Percentiles rank a stretch among this genome's conserved stretches.
These are phyloP conservation scores for Cytospora chrysosperma DNA, from an alignment of 2,329 filamentous ascomycete genomes.

Conservation along the genomic window DNA sequence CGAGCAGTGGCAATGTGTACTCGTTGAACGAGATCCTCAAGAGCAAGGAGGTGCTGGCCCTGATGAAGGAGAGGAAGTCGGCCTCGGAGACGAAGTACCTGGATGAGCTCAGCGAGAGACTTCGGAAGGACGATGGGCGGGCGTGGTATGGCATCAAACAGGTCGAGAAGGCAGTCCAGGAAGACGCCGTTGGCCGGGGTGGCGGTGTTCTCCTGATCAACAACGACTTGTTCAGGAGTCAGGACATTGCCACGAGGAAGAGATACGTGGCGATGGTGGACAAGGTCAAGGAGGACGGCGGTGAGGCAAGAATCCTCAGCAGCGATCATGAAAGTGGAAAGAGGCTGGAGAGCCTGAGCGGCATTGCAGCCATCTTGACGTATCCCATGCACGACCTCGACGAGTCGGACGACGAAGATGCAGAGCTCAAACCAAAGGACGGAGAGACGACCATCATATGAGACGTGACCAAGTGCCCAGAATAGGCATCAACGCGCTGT, in stretches of 20 bases:
- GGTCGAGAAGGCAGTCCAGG: conserved; percentile 77
- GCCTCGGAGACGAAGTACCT: conserved; percentile 79
- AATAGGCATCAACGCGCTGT: not conserved
- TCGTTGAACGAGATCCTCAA: conserved; percentile 84
- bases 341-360: conserved; percentile 77
- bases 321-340: conserved; percentile 92
- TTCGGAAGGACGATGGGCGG: conserved; percentile 81
- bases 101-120: conserved; percentile 75
- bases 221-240: conserved; percentile 81
- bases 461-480: conserved; percentile 4
- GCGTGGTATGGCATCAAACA: conserved; percentile 88
- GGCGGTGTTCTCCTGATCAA: conserved; percentile 84
- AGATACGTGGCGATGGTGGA: conserved; percentile 86
- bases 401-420: conserved; percentile 58
- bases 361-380: conserved; percentile 86
- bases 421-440: conserved; percentile 32
- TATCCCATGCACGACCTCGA: conserved; percentile 84
- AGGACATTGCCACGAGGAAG: conserved; percentile 73
- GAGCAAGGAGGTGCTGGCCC: conserved; percentile 72
- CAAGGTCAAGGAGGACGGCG: conserved; percentile 80
- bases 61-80: conserved; percentile 85
- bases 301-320: conserved; percentile 85
- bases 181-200: conserved; percentile 84
- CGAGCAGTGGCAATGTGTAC: conserved; percentile 82
- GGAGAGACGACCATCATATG: conserved; percentile 31